These are phyloP conservation scores for Delitschia confertaspora DNA, from an alignment of 495 filamentous ascomycete genomes.

Conservation along the genomic window DNA sequence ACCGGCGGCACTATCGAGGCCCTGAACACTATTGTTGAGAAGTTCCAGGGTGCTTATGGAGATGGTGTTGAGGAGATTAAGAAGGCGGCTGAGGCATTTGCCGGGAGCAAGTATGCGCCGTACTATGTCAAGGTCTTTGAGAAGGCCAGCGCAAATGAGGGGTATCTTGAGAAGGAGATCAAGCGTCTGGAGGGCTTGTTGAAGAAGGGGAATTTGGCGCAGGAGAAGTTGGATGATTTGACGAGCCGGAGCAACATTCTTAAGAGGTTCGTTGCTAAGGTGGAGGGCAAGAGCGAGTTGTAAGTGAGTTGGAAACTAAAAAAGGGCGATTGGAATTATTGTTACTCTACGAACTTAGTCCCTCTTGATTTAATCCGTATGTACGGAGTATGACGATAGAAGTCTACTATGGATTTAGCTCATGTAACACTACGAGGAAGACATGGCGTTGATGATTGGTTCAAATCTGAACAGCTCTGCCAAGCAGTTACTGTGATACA, in stretches of 20 bases:
- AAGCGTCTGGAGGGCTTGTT: conserved; percentile 68
- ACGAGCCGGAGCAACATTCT: conserved; percentile 82
- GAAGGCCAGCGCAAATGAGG: conserved; percentile 68
- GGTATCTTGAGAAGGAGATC: conserved; percentile 79
- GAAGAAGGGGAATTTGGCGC: conserved; percentile 74
- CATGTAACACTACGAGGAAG: conserved; percentile 20
- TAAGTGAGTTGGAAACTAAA: conserved; percentile 3
- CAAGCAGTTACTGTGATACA: too few relatives aligned
- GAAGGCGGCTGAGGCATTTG: conserved; percentile 56
- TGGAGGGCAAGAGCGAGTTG: conserved; percentile 28
- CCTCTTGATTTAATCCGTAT: too few relatives aligned
- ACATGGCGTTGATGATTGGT: conserved; percentile 14
- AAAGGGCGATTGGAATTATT: too few relatives aligned
- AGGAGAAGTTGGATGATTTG: conserved; percentile 83
- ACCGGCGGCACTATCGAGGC: conserved; percentile 72
- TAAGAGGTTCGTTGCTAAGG: conserved; percentile 55
- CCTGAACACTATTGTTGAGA: conserved; percentile 61
- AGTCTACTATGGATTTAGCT: too few relatives aligned
- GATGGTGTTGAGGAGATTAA: conserved; percentile 35
- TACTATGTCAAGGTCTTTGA: conserved; percentile 89
- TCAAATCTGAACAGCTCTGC: too few relatives aligned
- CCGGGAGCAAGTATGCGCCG: conserved; percentile 78
- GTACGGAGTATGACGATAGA: too few relatives aligned
- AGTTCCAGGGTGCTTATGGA: conserved; percentile 23
- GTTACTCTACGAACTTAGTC: too few relatives aligned